Evolutionary conservation across 768 basidiomycete species (phyloP).

Genomic region (Lactarius quietus): DNA sequence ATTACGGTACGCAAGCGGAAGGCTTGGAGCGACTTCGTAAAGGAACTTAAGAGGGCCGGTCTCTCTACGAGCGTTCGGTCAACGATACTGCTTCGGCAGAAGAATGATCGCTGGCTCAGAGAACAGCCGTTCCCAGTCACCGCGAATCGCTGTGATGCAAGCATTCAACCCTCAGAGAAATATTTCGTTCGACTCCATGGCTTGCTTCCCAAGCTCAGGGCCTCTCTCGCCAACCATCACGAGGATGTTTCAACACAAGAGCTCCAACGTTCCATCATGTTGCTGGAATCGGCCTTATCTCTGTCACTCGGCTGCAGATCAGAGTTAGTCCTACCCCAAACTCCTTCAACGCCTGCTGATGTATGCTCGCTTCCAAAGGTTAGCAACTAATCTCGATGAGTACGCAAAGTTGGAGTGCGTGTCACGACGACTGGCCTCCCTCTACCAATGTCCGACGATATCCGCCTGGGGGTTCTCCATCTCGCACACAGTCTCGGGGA

Average conservation of each 20-base stretch:
- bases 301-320: slow-evolving; percentile 60
- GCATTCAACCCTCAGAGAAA: slow-evolving; percentile 45
- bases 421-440: slow-evolving; percentile 5
- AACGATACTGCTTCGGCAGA: slow-evolving; percentile 56
- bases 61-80: slow-evolving; percentile 69
- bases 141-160: slow-evolving; percentile 23
- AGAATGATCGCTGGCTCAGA: slow-evolving; percentile 57
- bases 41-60: slow-evolving; percentile 80
- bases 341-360: slow-evolving; percentile 12
- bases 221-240: slow-evolving; percentile 65
- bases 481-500: background rate
- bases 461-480: slow-evolving; percentile 2
- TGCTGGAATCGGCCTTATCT: slow-evolving; percentile 75
- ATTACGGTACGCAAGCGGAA: slow-evolving; percentile 80
- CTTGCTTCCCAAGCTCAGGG: slow-evolving; percentile 62
- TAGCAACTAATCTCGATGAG: slow-evolving; percentile 9
- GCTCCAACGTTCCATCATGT: slow-evolving; percentile 69
- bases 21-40: slow-evolving; percentile 87
- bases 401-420: slow-evolving; percentile 10
- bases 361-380: background rate
- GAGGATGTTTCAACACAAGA: slow-evolving; percentile 84
- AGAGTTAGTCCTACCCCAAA: slow-evolving; percentile 47
- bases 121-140: slow-evolving; percentile 49
- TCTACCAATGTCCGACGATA: slow-evolving; percentile 26
- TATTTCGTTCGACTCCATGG: slow-evolving; percentile 65